Conservation (phyloP, 228 moss, liverwort and hornwort species). For the Sphagnum magellanicum region DNA sequence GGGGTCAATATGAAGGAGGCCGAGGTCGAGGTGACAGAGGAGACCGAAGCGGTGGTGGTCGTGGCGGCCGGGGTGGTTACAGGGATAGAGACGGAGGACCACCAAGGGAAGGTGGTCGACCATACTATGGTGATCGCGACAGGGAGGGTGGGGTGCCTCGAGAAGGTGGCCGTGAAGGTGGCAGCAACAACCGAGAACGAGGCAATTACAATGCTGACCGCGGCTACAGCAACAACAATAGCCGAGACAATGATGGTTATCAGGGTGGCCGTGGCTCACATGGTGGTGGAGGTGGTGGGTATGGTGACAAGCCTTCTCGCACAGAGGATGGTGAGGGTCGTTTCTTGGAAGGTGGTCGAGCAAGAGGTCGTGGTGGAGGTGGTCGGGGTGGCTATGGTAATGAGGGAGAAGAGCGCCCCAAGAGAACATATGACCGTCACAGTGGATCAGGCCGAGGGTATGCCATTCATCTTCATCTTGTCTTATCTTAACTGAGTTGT, state of each 20-base stretch:
- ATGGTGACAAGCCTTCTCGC: conserved; percentile 12
- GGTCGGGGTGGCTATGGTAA: conserved; percentile 5
- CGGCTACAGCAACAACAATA: not conserved
- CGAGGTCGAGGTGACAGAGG: conserved; percentile 17
- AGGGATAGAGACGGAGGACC: conserved; percentile 9
- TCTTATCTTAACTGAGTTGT: no score
- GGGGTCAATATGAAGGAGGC: conserved; percentile 6
- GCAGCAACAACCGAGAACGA: conserved; percentile 25
- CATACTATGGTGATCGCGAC: not conserved
- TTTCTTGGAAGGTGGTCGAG: conserved; percentile 22
- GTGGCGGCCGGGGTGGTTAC: conserved; percentile 16
- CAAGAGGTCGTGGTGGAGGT: conserved; percentile 26
- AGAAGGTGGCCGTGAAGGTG: conserved; percentile 32
- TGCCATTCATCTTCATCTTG: not conserved
- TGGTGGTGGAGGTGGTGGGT: not conserved
- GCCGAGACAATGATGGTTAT: conserved; percentile 12
- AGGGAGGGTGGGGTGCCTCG: not conserved
- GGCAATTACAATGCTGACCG: conserved; percentile 10
- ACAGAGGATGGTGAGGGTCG: conserved; percentile 31
- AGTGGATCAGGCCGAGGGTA: conserved; percentile 51
- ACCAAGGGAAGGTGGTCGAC: conserved; percentile 18
- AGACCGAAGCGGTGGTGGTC: conserved; percentile 11
- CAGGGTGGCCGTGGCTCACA: conserved; percentile 5
- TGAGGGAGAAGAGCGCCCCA: conserved; percentile 22
- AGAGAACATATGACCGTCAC: conserved; percentile 40